Percentiles rank a stretch among this genome's conserved stretches.
Evolutionary conservation across 2,329 filamentous ascomycete species (phyloP).

Genomic region (Emergomyces pasteurianus): DNA sequence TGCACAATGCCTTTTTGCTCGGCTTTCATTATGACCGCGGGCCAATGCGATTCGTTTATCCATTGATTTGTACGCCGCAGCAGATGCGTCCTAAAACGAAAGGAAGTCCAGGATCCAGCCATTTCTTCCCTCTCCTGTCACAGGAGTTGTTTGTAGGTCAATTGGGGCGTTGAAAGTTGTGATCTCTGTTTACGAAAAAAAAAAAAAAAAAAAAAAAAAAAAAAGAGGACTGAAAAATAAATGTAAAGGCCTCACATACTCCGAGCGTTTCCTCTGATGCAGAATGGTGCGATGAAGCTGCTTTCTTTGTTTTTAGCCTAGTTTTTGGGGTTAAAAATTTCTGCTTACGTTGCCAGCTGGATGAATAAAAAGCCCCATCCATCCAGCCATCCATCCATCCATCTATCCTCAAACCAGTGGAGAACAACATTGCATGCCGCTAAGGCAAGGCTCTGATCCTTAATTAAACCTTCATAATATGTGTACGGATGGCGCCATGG

Average conservation of each 20-base stretch:
- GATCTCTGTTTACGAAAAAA: background rate
- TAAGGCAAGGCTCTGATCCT: constrained; percentile 24
- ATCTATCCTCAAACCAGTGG: constrained; percentile 2
- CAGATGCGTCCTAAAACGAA: background rate
- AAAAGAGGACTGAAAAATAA: background rate
- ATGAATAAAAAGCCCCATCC: background rate
- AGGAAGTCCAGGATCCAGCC: background rate
- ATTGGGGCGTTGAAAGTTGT: background rate
- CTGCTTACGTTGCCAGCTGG: background rate
- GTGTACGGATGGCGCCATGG: background rate
- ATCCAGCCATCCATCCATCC: no score
- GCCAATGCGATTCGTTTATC: background rate
- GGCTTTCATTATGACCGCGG: background rate
- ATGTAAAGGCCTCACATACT: background rate
- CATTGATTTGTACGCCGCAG: background rate
- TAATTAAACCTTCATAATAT: constrained; percentile 26
- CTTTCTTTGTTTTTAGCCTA: background rate
- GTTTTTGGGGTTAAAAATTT: background rate
- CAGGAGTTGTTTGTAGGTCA: no score
- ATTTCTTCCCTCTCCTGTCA: no score
- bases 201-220: background rate
- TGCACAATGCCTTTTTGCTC: background rate
- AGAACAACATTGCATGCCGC: constrained; percentile 9
- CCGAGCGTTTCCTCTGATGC: background rate
- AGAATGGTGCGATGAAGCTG: background rate